Evolutionary conservation across 2,329 filamentous ascomycete species (phyloP).

Genomic region (Pseudogymnoascus sp.): DNA sequence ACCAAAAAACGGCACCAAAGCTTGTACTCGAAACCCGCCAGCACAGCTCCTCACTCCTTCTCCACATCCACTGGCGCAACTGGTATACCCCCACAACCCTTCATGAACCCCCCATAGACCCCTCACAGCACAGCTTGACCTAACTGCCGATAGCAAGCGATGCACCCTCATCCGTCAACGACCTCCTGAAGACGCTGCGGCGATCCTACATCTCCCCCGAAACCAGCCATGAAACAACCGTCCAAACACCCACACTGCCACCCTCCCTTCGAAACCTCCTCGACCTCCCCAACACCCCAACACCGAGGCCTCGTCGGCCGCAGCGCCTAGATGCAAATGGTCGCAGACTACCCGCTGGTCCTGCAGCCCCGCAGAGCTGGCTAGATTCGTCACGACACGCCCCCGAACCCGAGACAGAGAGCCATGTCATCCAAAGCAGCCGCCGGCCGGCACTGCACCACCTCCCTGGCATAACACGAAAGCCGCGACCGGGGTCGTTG

Average conservation of each 20-base stretch:
- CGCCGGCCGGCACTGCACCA: constrained; percentile 25
- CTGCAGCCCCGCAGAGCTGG: constrained; percentile 56
- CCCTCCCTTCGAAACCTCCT: constrained; percentile 54
- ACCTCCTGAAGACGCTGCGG: constrained; percentile 53
- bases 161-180: constrained; percentile 47
- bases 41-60: constrained; percentile 47
- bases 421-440: constrained; percentile 17
- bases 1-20: constrained; percentile 56
- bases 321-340: constrained; percentile 40
- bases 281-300: constrained; percentile 51
- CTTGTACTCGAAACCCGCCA: constrained; percentile 53
- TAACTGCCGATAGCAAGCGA: constrained; percentile 22
- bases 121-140: neutral
- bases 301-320: constrained; percentile 40
- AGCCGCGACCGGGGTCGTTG: constrained; percentile 32
- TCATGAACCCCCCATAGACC: neutral
- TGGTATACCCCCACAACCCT: constrained; percentile 15
- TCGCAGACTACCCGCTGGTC: constrained; percentile 50
- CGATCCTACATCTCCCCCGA: constrained; percentile 36
- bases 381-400: constrained; percentile 32
- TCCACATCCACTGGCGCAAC: constrained; percentile 34
- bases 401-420: constrained; percentile 16
- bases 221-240: constrained; percentile 28
- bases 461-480: constrained; percentile 39
- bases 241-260: constrained; percentile 46